Evolutionary conservation across 495 filamentous ascomycete genomes (phyloP).

Genomic region (Podospora australis): DNA sequence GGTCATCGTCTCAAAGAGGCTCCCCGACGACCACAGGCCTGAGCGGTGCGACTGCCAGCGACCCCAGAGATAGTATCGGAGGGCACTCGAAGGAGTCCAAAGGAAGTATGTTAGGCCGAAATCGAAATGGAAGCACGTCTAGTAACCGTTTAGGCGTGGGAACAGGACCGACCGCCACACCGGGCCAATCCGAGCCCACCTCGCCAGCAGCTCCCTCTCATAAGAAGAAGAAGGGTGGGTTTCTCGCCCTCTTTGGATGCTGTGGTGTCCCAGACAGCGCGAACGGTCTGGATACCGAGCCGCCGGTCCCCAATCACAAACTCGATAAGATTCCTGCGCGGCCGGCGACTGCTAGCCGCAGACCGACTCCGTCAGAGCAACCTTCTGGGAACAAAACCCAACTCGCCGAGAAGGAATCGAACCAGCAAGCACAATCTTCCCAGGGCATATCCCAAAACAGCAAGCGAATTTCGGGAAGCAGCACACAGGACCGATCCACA

Average conservation of each 20-base stretch:
- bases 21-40: slow-evolving; percentile 55
- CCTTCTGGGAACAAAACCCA: slow-evolving; percentile 46
- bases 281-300: slow-evolving; percentile 58
- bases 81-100: slow-evolving; percentile 56
- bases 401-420: slow-evolving; percentile 38
- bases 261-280: slow-evolving; percentile 63
- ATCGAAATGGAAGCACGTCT: slow-evolving; percentile 62
- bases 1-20: slow-evolving; percentile 62
- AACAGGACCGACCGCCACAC: slow-evolving; percentile 42
- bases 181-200: slow-evolving; percentile 39
- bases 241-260: slow-evolving; percentile 73
- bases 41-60: slow-evolving; percentile 58
- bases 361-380: slow-evolving; percentile 49
- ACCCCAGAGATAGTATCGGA: slow-evolving; percentile 55
- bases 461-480: slow-evolving; percentile 39
- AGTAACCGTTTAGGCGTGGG: slow-evolving; percentile 40
- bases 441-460: slow-evolving; percentile 30
- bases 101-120: slow-evolving; percentile 60
- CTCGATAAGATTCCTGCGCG: slow-evolving; percentile 47
- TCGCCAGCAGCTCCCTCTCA: slow-evolving; percentile 39
- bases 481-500: slow-evolving; percentile 38
- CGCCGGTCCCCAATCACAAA: slow-evolving; percentile 59
- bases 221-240: slow-evolving; percentile 58
- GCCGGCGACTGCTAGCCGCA: slow-evolving; percentile 48
- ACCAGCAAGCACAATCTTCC: slow-evolving; percentile 21